phyloP scores from a whole-genome alignment of 2,329 filamentous ascomycete species.

The Curvularia verruculosa region DNA sequence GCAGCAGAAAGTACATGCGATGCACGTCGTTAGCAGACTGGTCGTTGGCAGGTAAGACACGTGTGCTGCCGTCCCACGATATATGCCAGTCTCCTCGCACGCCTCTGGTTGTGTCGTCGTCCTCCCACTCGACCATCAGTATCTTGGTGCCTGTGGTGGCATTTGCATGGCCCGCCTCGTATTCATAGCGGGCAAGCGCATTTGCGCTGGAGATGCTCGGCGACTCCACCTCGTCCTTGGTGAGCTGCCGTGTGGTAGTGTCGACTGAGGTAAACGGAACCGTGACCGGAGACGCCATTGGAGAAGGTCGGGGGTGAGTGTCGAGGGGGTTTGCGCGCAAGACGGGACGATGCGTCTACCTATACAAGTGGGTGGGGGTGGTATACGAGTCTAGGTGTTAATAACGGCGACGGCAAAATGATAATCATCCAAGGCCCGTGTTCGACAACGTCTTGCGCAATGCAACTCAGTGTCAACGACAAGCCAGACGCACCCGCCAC shows the following conservation, averaged over 20 bases:
- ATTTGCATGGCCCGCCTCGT: conserved; percentile 75
- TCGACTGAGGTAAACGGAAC: conserved; percentile 52
- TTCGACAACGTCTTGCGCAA: conserved; percentile 26
- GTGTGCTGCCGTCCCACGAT: conserved; percentile 81
- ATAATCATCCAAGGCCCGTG: conserved; percentile 32
- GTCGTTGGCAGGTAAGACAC: conserved; percentile 70
- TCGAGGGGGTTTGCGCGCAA: conserved; percentile 29
- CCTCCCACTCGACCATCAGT: conserved; percentile 91
- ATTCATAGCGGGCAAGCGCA: conserved; percentile 85
- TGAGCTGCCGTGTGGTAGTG: conserved; percentile 41
- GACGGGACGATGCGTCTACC: conserved; percentile 29
- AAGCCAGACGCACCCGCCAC: conserved; percentile 18
- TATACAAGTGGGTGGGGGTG: conserved; percentile 41
- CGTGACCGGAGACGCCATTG: conserved; percentile 45
- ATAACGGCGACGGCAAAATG: conserved; percentile 42
- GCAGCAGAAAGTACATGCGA: conserved; percentile 80
- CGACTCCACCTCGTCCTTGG: conserved; percentile 52
- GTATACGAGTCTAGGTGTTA: conserved; percentile 39
- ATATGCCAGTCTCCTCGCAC: conserved; percentile 72
- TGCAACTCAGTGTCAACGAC: conserved; percentile 32
- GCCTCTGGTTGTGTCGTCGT: conserved; percentile 59
- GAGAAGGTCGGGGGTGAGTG: conserved; percentile 29
- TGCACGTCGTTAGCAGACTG: conserved; percentile 58
- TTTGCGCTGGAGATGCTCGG: conserved; percentile 58
- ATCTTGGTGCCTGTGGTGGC: conserved; percentile 78